Base-by-base conservation (phyloP, 345 rosid genomes). In the Heritiera littoralis region DNA sequence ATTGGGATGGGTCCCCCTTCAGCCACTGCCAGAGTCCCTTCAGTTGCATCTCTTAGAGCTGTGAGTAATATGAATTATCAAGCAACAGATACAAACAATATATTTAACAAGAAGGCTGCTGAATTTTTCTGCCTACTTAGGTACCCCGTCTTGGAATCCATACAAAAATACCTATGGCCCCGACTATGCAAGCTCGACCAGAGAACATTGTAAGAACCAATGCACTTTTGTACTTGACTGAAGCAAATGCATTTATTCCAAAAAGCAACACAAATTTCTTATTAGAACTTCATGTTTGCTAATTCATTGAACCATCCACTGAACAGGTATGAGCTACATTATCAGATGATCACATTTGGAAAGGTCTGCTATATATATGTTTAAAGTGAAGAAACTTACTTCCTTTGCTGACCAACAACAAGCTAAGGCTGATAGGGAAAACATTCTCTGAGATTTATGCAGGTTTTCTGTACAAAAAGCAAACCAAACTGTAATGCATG, bases 1-100 rank as follows among this genome's bases (percentile, higher is more conserved):
- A 79, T 86, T 97, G 41, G 99, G 99, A 82, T 97, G 99, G 99
- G 99, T 97, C 66, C 99, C 99, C 3, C 91, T 97, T 60, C 95
- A 93, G 78, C 98, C 99, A 15, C 88, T 97, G 63, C 99, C 99
- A 0, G 99, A 94, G 89, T 94, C 98, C 11, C 96, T 97, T 74
- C 99, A 97, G 83, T 77, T 97, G 81, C 99, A 97, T 89, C 98
- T 94, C 54, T 85, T 97, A 23, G 98, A 97, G 86, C 85, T 94
- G 99, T 97, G 82, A 88, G 98, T 75, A 67, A 76, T 45, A 58
- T 10, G 67, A 64, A 75, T 45, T 74, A 72, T 52, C 46, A 40
- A 18, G 43, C 41, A 69, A 73, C 28, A 72, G 66, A 59, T 54
- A 61, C 56, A 20, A 58, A 78, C 35, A 67, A 77, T 55, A 12